Evolutionary conservation across 768 basidiomycete species (phyloP), one percentile per base, ranked within the genome.

Genomic region (Xerocomus brunneocitrinus): DNA sequence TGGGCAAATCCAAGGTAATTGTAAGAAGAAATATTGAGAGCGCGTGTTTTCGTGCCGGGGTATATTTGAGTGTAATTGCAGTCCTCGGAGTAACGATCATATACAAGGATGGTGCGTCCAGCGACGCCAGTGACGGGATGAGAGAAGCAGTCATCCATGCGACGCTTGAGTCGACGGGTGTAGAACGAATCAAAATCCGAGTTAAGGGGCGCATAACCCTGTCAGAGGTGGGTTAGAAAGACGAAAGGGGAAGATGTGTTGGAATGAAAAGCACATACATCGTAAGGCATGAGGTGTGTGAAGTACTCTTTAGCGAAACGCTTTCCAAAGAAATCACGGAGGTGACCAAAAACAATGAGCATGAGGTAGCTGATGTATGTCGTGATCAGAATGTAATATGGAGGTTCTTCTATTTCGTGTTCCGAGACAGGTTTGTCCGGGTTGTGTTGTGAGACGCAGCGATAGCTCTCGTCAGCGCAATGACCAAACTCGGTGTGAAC

Each of bases 181-280:
- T 98, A 98, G 76, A 98, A 99, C 6, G 97, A 98, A 71, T 98
- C 95, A 61, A 98, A 98, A 69, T 98, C 97, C 8, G 94, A 97
- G 73, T 93, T 95, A 55, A 98, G 79, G 5, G 97, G 90, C 2
- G 95, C 95, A 65, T 97, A 95, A 52, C 95, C 97, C 93, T 98
- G 69, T 39, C n/a, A 47, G 14, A 24, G 0, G 30, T 16, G 12
- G 31, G 46, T 61, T 14, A 63, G 49, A 45, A 39, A 53, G 38
- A 52, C 27, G 48, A 5, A 22, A 25, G 50, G 24, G 47, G 5
- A 13, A 6, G 41, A 54, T 51, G n/a, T 32, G 52, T 16, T 0
- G 47, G 22, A 22, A 57, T 47, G 43, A 16, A 35, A 32, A 50
- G n/a, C 0, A 78, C 93, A 71, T 66, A 95, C 95, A 62, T 92